phyloP scores from a whole-genome alignment of 805 yeast genomes.

The Myxozyma geophila region DNA sequence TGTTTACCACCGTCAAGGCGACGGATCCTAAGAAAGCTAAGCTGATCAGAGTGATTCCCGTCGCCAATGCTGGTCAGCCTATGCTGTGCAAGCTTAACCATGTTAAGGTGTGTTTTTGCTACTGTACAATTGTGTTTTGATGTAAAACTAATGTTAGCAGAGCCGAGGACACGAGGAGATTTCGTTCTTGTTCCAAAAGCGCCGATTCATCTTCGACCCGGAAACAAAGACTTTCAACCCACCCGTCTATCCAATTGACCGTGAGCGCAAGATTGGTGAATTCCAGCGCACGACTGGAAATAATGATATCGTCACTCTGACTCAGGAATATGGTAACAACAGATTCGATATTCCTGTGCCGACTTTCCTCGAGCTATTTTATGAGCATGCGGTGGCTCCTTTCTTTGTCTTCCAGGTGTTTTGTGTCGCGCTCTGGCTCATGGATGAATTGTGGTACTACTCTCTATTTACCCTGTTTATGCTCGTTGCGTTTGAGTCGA shows the following conservation, averaged over 20 bases:
- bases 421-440: slow-evolving; percentile 92
- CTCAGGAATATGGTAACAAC: slow-evolving; percentile 78
- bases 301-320: slow-evolving; percentile 46
- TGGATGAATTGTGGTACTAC: slow-evolving; percentile 97
- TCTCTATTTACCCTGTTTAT: slow-evolving; percentile 89
- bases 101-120: slow-evolving; percentile 18
- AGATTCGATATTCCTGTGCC: slow-evolving; percentile 95
- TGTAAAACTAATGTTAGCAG: slow-evolving; percentile 34
- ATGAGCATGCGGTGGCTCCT: slow-evolving; percentile 98
- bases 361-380: slow-evolving; percentile 83
- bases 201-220: slow-evolving; percentile 76
- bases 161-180: slow-evolving; percentile 63
- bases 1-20: slow-evolving; percentile 68
- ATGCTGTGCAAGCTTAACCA: slow-evolving; percentile 58
- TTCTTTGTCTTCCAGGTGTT: slow-evolving; percentile 95
- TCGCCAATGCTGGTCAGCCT: slow-evolving; percentile 83
- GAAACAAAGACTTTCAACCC: slow-evolving; percentile 67
- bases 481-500: slow-evolving; percentile 90
- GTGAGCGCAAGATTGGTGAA: slow-evolving; percentile 38
- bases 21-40: slow-evolving; percentile 63
- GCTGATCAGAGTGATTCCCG: slow-evolving; percentile 75
- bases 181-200: slow-evolving; percentile 86
- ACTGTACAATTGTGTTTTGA: background rate
- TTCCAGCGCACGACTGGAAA: slow-evolving; percentile 63
- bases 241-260: slow-evolving; percentile 68